Conservation (phyloP, 2,329 filamentous ascomycete species). For the Xylariales sp. region DNA sequence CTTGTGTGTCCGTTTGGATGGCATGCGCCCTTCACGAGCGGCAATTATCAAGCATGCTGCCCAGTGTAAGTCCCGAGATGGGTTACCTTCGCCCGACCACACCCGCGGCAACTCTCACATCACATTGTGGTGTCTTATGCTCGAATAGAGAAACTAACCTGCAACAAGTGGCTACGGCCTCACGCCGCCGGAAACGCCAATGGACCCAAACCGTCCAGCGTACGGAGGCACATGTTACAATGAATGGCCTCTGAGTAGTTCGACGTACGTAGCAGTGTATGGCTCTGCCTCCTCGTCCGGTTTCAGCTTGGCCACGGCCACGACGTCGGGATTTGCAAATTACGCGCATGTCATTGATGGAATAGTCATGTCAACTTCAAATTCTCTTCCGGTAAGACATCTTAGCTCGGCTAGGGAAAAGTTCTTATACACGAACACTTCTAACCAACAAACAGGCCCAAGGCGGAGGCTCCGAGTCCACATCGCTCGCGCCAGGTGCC, state of each 20-base stretch:
- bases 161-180: conserved; percentile 28
- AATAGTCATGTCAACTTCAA: conserved; percentile 21
- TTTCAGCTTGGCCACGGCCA: conserved; percentile 22
- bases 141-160: conserved; percentile 16
- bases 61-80: conserved; percentile 34
- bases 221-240: conserved; percentile 44
- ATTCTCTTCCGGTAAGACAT: conserved; percentile 20
- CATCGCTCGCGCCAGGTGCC: conserved; percentile 33
- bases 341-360: conserved; percentile 44
- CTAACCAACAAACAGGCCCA: conserved; percentile 17
- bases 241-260: conserved; percentile 35
- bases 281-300: conserved; percentile 28
- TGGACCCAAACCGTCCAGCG: conserved; percentile 40
- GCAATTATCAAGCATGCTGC: conserved; percentile 42
- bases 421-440: neutral
- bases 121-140: neutral
- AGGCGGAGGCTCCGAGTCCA: conserved; percentile 7
- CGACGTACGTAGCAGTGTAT: conserved; percentile 31
- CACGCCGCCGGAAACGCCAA: conserved; percentile 18
- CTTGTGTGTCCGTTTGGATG: conserved; percentile 40
- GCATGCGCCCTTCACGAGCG: conserved; percentile 19
- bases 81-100: neutral
- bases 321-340: conserved; percentile 27
- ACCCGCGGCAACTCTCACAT: neutral
- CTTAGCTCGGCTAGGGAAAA: neutral